Evolutionary conservation across 2,329 filamentous ascomycete genomes (phyloP), one percentile per base, ranked within the genome.

Genomic region (Fusarium pseudonygamai): DNA sequence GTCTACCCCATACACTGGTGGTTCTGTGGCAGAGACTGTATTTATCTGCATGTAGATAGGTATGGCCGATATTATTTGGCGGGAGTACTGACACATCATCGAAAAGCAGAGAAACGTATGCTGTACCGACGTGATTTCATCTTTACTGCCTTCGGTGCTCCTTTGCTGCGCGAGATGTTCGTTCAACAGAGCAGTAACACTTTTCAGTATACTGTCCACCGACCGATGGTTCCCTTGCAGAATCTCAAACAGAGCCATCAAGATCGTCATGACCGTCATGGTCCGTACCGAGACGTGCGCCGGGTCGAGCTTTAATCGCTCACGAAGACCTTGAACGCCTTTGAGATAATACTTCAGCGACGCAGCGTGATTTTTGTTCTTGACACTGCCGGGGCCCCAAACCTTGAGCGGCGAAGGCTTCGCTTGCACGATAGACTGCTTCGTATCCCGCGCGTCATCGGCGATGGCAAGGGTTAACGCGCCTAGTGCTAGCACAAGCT

Each of bases 31-130:
- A 4, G 50, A 55, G 7, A 55, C 24, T 3, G 34, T 55, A 6
- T 55, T 55, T 22, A 55, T 55, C 14, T 39, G 36, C 36, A n/a
- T 55, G 15, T 39, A 55, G 11, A 40, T 30, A 4, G 50, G 50
- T 18, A 37, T 28, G 0, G 10, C 34, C 0, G 34, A 55, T 30
- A 40, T 30, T 4, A 55, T 39, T 1, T 55, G 34, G 0, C 50
- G 20, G 1, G 36, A 55, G 3, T 39, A 55, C n/a, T 55, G 50
- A 3, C 50, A 39, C 50, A 55, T 55, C 50, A 55, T 37, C 0
- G 50, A 55, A 16, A 55, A 55, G 20, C 50, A 55, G 34, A 40
- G 34, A 20, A 55, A 55, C 0, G 50, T 55, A 28, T 55, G 50
- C 1, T 55, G 50, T n/a, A 55, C 36, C 20, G 50, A 55, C 7